Base-by-base conservation (phyloP, 1,284 basidiomycete genomes). In the Malassezia slooffiae region DNA sequence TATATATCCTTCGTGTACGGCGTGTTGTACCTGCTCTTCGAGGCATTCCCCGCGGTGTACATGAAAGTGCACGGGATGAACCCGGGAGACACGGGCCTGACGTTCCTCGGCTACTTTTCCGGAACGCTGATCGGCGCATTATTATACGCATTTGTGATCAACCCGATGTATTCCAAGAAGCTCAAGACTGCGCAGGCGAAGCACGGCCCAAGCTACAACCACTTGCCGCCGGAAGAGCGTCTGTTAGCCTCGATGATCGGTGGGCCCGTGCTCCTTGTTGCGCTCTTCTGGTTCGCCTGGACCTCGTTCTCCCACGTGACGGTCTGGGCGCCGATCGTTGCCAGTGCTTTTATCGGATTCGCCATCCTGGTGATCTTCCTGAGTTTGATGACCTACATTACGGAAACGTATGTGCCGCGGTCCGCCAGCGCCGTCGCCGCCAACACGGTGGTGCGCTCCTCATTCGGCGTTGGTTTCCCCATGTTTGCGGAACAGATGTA, bases 1-100 rank as follows among this genome's bases (percentile, higher is more conserved):
- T 86, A 84, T 70, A 75, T 84, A 4, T 83, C 84, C 0, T 89
- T 90, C 66, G 73, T 83, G 5, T 85, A 64, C 47, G 82, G 72
- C 19, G 27, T 43, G 11, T 40, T 55, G 22, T 67, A 67, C 27
- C 45, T 67, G 1, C 49, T 62, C 7, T 70, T 70, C 41, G 62
- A 60, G 41, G 60, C 65, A 0, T 71, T 55, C 43, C 70, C 70
- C 1, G 50, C 69, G 40, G 68, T 71, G 30, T 71, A 70, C 37
- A 10, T 33, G 5, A 39, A 55, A 5, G 47, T 59, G 0, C 69
- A 71, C 34, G 50, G 55, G 12, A 58, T 71, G 32, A 54, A 55
- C n/a, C 39, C 57, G 0, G 65, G 68, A 3, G 45, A 62, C 21
- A 50, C 47, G 0, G 70, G 69, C 3, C 42, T 71, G 1, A 62